Percentiles rank a stretch among this genome's conserved stretches.
phyloP scores from a whole-genome alignment of 257 asterid species.

The Solanum appendiculatum region DNA sequence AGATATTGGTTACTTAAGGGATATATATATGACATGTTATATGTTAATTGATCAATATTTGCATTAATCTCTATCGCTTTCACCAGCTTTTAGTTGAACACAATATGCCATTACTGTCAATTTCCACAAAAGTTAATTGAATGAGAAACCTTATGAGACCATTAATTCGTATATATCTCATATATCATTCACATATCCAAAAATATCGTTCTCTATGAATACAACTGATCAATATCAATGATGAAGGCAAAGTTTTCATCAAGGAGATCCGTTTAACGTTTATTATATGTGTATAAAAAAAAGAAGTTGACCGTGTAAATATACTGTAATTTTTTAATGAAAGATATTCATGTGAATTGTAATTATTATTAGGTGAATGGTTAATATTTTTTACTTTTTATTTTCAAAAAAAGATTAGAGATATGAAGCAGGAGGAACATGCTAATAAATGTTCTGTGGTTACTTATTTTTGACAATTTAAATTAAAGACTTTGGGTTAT shows the following conservation, averaged over 20 bases:
- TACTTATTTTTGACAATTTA: not conserved
- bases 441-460: not conserved
- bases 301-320: not conserved
- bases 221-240: not conserved
- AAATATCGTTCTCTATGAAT: too few species aligned
- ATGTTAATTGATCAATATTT: not conserved
- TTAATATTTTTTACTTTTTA: not conserved
- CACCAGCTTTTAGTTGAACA: slow-evolving; percentile 29
- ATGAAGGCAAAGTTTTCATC: too few species aligned
- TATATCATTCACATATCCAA: not conserved
- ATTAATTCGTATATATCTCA: not conserved
- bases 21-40: not conserved
- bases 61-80: slow-evolving; percentile 11
- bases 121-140: slow-evolving; percentile 38
- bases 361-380: not conserved
- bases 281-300: not conserved
- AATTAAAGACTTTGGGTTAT: not conserved
- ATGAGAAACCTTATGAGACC: slow-evolving; percentile 7
- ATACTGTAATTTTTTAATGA: not conserved
- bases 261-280: not conserved
- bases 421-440: not conserved
- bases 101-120: slow-evolving; percentile 35
- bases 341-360: not conserved
- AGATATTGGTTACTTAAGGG: not conserved
- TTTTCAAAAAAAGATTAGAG: not conserved